These are phyloP conservation scores for Hygrophila difformis DNA, from an alignment of 257 asterid species.

Conservation along the genomic window DNA sequence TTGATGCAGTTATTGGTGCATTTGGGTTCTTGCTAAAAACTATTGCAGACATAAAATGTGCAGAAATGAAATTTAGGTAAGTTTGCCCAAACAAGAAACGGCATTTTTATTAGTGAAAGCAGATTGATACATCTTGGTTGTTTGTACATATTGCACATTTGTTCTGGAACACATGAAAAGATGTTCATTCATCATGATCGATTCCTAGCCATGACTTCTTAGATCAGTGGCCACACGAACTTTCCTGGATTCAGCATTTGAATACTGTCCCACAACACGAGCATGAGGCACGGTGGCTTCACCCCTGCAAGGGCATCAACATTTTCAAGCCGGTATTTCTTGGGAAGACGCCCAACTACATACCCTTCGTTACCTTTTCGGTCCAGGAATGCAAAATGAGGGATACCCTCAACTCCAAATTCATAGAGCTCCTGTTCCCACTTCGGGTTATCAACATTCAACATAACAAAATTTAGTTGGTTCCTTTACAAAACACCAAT, in stretches of 20 bases:
- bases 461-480: slow-evolving; percentile 85
- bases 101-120: too few relatives aligned
- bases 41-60: too few relatives aligned
- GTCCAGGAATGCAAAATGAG: slow-evolving; percentile 96
- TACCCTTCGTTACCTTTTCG: slow-evolving; percentile 82
- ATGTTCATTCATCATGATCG: too few relatives aligned
- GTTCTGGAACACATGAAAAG: too few relatives aligned
- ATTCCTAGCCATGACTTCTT: slow-evolving; percentile 82
- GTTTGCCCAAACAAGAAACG: too few relatives aligned
- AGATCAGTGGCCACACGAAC: slow-evolving; percentile 81
- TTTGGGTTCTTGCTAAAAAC: too few relatives aligned
- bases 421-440: slow-evolving; percentile 99
- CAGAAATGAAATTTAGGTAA: too few relatives aligned
- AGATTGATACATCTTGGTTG: too few relatives aligned
- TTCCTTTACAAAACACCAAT: too few relatives aligned
- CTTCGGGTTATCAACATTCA: slow-evolving; percentile 94
- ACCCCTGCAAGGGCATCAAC: slow-evolving; percentile 88
- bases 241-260: slow-evolving; percentile 65
- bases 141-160: too few relatives aligned
- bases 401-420: slow-evolving; percentile 97
- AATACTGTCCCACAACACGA: slow-evolving; percentile 75
- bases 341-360: slow-evolving; percentile 91
- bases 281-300: slow-evolving; percentile 74
- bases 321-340: slow-evolving; percentile 63
- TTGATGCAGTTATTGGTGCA: too few relatives aligned